Evolutionary conservation across 306 rosid species (phyloP).

Genomic region (Cicer pinnatifidum): DNA sequence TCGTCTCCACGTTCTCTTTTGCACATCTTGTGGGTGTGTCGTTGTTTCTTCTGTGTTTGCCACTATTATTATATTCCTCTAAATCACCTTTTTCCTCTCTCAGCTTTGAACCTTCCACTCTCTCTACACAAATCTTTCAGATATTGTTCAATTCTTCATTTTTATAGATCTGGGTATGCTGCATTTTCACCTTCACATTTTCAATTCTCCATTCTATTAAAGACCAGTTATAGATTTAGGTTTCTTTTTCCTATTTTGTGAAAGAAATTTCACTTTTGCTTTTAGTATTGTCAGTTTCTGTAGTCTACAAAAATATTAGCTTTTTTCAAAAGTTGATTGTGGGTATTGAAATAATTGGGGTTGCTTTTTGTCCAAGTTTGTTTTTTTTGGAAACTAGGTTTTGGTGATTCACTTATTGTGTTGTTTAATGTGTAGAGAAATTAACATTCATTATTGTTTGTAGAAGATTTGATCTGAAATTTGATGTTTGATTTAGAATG

Average conservation of each 20-base stretch:
- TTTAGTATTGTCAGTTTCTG: constrained; percentile 29
- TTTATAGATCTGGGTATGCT: constrained; percentile 25
- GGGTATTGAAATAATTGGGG: constrained; percentile 40
- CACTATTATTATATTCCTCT: background rate
- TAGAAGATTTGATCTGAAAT: constrained; percentile 44
- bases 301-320: constrained; percentile 32
- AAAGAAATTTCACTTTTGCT: constrained; percentile 34
- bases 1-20: constrained; percentile 24
- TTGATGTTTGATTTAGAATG: constrained; percentile 43
- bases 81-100: background rate
- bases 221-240: background rate
- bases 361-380: constrained; percentile 18
- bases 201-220: background rate
- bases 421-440: constrained; percentile 21
- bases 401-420: constrained; percentile 31
- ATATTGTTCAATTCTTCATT: background rate
- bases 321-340: constrained; percentile 40
- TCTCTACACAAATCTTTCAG: background rate
- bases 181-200: background rate
- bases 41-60: background rate
- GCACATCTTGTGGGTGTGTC: background rate
- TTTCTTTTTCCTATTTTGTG: constrained; percentile 28
- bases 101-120: background rate
- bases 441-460: constrained; percentile 29
- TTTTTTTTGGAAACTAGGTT: constrained; percentile 27